phyloP scores from a whole-genome alignment of 306 rosid species.

The Lithocarpus polystachyus region DNA sequence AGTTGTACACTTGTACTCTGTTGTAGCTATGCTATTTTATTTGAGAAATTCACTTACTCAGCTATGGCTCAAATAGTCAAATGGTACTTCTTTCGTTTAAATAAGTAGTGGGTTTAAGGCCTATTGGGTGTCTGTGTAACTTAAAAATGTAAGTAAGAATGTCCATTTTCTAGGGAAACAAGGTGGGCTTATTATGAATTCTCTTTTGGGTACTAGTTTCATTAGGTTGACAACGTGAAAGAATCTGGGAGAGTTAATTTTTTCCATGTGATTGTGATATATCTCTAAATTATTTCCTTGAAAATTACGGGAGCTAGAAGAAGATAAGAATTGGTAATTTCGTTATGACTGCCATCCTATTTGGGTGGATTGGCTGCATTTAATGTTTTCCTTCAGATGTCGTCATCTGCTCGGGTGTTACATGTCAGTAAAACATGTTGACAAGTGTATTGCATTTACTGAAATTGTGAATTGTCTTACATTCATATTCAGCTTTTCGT shows the following conservation, averaged over 20 bases:
- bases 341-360: not conserved
- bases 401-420: not conserved
- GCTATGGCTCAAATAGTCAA: not conserved
- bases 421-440: not conserved
- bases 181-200: not conserved
- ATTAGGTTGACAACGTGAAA: too few relatives aligned
- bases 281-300: not conserved
- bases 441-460: not conserved
- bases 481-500: not conserved
- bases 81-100: not conserved
- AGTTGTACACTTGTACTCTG: conserved; percentile 1
- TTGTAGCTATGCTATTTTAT: not conserved
- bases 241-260: not conserved
- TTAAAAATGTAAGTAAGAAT: not conserved
- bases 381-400: not conserved
- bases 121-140: not conserved
- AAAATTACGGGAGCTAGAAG: not conserved
- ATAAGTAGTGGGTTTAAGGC: not conserved
- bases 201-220: not conserved
- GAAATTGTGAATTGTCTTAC: conserved; percentile 1
- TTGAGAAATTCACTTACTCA: not conserved
- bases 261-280: not conserved
- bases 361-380: conserved; percentile 1
- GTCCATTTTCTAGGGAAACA: not conserved
- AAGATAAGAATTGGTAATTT: not conserved